Evolutionary conservation across 257 asterid genomes (phyloP), one percentile per base, ranked within the genome.

Genomic region (Nicotiana sylvestris): DNA sequence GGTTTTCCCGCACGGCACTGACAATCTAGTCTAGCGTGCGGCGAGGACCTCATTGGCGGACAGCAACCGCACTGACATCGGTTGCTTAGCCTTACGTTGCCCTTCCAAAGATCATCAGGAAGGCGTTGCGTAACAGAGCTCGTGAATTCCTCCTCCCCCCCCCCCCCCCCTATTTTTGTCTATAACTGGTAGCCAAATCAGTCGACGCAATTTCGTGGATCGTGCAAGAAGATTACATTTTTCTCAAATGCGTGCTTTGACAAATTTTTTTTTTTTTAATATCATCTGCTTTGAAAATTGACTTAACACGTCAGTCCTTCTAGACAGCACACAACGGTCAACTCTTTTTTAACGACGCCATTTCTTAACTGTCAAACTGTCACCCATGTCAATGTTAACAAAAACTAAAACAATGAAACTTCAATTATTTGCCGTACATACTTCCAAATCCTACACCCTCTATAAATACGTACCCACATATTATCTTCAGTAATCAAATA

Each of bases 281-380:
- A 39, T 7, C 49, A 39, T 39, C n/a, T 18, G 57, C 81, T 67
- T 91, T 87, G 91, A 86, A 90, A 49, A 74, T 51, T 74, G 62
- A 74, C 62, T 74, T 21, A 76, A 27, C 18, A 0, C 53, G 9
- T 43, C 0, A 21, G 90, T 88, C 91, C 49, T 82, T 64, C 77
- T 66, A 81, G 88, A 86, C 91, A 66, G 90, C 92, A 27, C 15
- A 35, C 68, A 82, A 65, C 91, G 88, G 94, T 90, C 94, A 92
- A 90, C 91, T 86, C 21, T 83, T 49, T 77, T 83, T 53, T 68
- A 72, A 21, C 30, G 32, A 39, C 77, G 77, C 33, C 76, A 80
- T n/a, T 57, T 51, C 46, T 77, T 9, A 69, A 32, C 37, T 10
- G 76, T 21, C 81, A 32, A 46, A 30, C 11, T 64, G 29, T 58